A percentile compares a stretch with the other conserved stretches of the same genome.
Evolutionary conservation across 306 rosid genomes (phyloP).

Genomic region (Cyamopsis tetragonoloba): DNA sequence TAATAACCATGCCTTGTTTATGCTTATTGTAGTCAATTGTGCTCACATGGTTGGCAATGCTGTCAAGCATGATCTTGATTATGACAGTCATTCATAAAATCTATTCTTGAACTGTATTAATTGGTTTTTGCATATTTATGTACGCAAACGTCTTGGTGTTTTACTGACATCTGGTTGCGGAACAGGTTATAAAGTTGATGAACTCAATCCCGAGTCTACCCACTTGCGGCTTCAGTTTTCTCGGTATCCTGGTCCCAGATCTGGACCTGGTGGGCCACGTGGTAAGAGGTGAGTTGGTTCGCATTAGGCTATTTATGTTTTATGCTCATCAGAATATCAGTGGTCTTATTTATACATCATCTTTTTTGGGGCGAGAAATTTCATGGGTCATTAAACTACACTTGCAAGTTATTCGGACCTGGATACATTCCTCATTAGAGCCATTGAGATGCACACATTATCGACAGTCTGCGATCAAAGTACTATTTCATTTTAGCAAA

Average conservation of each 20-base stretch:
- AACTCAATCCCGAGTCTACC: conserved; percentile 56
- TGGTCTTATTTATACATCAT: neutral
- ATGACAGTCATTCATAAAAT: neutral
- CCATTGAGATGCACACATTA: conserved; percentile 31
- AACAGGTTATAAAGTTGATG: conserved; percentile 78
- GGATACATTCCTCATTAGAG: conserved; percentile 21
- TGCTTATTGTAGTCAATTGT: neutral
- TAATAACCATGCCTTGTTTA: neutral
- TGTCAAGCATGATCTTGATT: neutral
- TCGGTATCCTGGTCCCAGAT: conserved; percentile 82
- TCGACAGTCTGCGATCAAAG: conserved; percentile 25
- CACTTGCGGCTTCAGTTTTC: conserved; percentile 86
- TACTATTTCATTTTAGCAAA: conserved; percentile 6
- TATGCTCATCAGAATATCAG: conserved; percentile 17
- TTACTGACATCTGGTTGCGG: conserved; percentile 38
- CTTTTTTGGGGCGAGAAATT: conserved; percentile 20
- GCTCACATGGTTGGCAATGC: neutral
- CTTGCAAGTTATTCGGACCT: conserved; percentile 20
- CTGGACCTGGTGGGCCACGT: conserved; percentile 59
- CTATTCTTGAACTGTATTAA: neutral
- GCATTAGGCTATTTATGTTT: conserved; percentile 24
- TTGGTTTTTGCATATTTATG: neutral
- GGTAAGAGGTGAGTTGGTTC: conserved; percentile 56
- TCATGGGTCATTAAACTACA: neutral
- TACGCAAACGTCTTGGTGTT: neutral